Base-by-base conservation (phyloP, 2,329 filamentous ascomycete genomes). In the Microdochium bolleyi region DNA sequence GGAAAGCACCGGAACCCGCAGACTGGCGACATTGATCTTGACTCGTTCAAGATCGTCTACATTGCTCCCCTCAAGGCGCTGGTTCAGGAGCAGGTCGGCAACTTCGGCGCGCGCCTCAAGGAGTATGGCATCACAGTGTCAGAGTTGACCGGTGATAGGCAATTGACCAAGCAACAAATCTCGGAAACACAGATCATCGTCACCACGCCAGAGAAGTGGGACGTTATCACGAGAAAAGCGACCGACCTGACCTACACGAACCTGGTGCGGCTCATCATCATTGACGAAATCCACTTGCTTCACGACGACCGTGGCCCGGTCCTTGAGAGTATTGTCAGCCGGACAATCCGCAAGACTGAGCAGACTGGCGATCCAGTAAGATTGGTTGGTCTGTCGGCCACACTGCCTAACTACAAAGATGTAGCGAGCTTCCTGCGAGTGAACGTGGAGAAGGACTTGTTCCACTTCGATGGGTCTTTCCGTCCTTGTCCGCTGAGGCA, bases 191-290 rank as follows among this genome's bases (percentile, higher is more conserved):
- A 99, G 68, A 86, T 99, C 61, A 99, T 99, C 61, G 92, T 99
- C 54, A 99, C 94, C 1, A 99, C 94, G 0, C 94, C 94, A 21
- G 94, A 99, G 71, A 99, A 99, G 73, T 99, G 91, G 88, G 94
- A 99, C 70, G 92, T 99, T 60, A 96, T 99, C 61, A 99, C 95
- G 5, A 84, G 95, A 71, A 99, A 99, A 71, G 92, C 92, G 7
- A 96, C 92, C 1, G 95, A 99, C 67, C 83, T 94, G 52, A 95
- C 91, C 62, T 99, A 99, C 70, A 99, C 92, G 16, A 95, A 95
- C 62, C 82, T 99, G n/a, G 94, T 99, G 24, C 87, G 92, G 38
- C 79, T 99, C 11, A 87, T 99, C 54, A 92, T 96, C 66, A 97
- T 99, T 56, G 94, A 99, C 63, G 94, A 99, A 71, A 97, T 99